Conservation (phyloP, 2,329 filamentous ascomycete species). For the Tolypocladium tropicale region DNA sequence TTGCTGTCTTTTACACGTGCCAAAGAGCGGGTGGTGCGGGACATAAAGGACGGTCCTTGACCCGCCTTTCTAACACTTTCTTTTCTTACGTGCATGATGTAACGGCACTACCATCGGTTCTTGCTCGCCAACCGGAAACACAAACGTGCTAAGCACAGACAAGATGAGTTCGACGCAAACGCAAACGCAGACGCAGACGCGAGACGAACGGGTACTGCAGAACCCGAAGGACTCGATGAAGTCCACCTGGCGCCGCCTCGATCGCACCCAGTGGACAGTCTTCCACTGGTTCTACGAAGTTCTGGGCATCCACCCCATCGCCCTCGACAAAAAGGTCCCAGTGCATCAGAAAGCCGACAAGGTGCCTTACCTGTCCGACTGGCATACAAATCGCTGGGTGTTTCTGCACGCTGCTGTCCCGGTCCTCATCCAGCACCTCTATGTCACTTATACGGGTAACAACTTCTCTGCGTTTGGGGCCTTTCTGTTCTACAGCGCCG, state of each 20-base stretch:
- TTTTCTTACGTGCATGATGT: not conserved
- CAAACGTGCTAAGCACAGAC: not conserved
- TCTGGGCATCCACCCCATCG: not conserved
- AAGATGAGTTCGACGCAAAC: not conserved
- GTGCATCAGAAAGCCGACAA: slow-evolving; percentile 26
- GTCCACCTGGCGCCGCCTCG: slow-evolving; percentile 24
- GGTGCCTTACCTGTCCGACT: slow-evolving; percentile 25
- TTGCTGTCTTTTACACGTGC: not conserved
- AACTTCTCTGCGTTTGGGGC: slow-evolving; percentile 17
- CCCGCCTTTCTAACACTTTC: not conserved
- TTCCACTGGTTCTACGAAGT: slow-evolving; percentile 22
- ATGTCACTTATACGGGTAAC: slow-evolving; percentile 15
- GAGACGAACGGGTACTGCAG: not conserved
- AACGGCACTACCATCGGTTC: not conserved
- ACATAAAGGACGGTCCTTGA: not conserved
- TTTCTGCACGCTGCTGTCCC: slow-evolving; percentile 25
- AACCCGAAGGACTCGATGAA: slow-evolving; percentile 26
- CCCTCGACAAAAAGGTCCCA: not conserved
- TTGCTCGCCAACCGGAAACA: not conserved
- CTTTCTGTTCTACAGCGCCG: slow-evolving; percentile 11
- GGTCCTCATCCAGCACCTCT: slow-evolving; percentile 25
- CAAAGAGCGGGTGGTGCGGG: not conserved
- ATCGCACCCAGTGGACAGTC: slow-evolving; percentile 15
- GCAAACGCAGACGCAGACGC: not conserved
- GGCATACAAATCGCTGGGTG: slow-evolving; percentile 26